phyloP scores from a whole-genome alignment of 305 asterid species.

The Solanum hybrid region DNA sequence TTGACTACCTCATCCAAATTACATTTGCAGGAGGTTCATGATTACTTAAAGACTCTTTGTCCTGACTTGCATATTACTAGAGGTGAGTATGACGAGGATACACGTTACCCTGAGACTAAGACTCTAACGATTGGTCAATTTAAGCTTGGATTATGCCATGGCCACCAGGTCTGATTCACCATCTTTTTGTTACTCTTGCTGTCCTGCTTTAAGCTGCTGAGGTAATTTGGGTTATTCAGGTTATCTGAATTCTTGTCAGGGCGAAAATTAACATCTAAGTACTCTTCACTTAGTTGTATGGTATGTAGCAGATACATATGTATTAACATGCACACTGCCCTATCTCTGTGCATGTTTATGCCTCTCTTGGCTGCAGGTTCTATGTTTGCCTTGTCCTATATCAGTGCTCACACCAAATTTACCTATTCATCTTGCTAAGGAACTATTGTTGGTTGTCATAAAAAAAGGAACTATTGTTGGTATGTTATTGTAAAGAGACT shows the following conservation, averaged over 20 bases:
- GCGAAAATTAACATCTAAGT: not conserved
- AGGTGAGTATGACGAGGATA: conserved; percentile 90
- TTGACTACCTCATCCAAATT: not conserved
- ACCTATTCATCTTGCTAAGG: not conserved
- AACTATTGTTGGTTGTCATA: not conserved
- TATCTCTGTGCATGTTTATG: not conserved
- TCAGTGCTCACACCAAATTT: not conserved
- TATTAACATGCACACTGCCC: not conserved
- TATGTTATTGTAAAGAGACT: not conserved
- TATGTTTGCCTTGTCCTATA: not conserved
- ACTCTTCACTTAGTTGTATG: not conserved
- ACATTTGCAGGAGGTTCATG: conserved; percentile 73
- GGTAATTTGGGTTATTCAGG: not conserved
- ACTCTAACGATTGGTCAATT: conserved; percentile 89
- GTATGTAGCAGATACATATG: not conserved
- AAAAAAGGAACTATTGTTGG: not conserved
- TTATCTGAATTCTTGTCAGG: not conserved
- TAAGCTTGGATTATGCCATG: conserved; percentile 96
- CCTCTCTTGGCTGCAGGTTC: not conserved
- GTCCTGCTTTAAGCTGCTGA: not conserved
- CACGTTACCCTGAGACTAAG: conserved; percentile 89
- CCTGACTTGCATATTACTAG: conserved; percentile 86
- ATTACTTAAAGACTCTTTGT: conserved; percentile 81
- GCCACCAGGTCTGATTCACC: conserved; percentile 74
- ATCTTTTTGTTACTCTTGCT: conserved; percentile 9